Conservation (phyloP, 2,329 filamentous ascomycete genomes). For the Capronia epimyces region DNA sequence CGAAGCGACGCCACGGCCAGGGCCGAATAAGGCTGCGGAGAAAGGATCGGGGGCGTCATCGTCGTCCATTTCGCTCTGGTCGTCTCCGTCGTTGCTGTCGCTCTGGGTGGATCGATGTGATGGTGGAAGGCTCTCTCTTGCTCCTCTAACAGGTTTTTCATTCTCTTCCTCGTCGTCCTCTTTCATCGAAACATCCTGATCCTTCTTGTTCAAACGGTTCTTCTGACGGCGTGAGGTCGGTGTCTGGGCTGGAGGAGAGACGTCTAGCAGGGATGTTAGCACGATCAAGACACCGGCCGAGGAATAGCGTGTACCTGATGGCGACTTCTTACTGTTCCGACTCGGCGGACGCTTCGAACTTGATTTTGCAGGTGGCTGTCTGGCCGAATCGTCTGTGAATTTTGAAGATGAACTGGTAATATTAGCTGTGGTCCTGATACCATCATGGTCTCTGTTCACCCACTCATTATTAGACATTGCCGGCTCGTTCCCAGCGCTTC, state of each 20-base stretch:
- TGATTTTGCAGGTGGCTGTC: conserved; percentile 51
- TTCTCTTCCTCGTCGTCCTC: conserved; percentile 53
- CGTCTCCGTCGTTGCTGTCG: conserved; percentile 61
- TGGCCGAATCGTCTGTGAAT: conserved; percentile 58
- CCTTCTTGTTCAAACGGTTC: conserved; percentile 49
- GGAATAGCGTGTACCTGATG: conserved; percentile 49
- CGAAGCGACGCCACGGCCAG: conserved; percentile 56
- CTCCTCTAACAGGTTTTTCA: conserved; percentile 36
- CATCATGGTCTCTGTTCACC: conserved; percentile 10
- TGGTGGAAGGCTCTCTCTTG: conserved; percentile 45
- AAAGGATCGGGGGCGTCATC: conserved; percentile 59
- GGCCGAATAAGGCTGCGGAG: conserved; percentile 58
- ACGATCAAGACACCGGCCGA: conserved; percentile 10
- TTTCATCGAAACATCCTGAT: conserved; percentile 66
- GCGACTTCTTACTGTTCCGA: conserved; percentile 62
- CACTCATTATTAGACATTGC: conserved; percentile 33
- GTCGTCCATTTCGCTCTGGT: conserved; percentile 50
- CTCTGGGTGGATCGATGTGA: conserved; percentile 48
- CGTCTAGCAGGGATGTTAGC: conserved; percentile 30
- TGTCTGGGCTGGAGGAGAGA: conserved; percentile 34
- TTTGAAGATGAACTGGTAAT: conserved; percentile 56
- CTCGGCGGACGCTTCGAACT: conserved; percentile 64
- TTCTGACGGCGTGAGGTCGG: conserved; percentile 45
- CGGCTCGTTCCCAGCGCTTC: conserved; percentile 23
- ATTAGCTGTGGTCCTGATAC: conserved; percentile 15